Percentiles rank a stretch among this genome's conserved stretches.
These are phyloP conservation scores for Kodamaea sagamina DNA, from an alignment of 805 yeast species.

Conservation along the genomic window DNA sequence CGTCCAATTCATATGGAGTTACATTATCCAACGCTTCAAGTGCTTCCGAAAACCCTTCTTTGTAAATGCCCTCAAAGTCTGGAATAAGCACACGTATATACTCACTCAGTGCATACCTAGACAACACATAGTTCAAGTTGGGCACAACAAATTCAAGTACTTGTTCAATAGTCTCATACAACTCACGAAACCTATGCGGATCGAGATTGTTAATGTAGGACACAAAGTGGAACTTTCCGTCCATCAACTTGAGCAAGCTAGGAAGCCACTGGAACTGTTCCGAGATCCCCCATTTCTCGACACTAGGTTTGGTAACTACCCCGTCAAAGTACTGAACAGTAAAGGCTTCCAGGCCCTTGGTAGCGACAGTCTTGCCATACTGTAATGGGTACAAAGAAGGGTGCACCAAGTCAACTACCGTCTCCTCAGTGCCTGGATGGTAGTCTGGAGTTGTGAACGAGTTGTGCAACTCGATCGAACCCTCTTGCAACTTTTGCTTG, in stretches of 20 bases:
- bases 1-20: background rate
- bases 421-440: slow-evolving; percentile 16
- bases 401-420: slow-evolving; percentile 22
- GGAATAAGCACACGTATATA: slow-evolving; percentile 4
- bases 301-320: background rate
- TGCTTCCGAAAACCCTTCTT: background rate
- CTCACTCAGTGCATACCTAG: slow-evolving; percentile 24
- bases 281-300: slow-evolving; percentile 13
- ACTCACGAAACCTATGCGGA: slow-evolving; percentile 25
- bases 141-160: slow-evolving; percentile 33
- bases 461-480: slow-evolving; percentile 5
- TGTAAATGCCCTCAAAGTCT: background rate
- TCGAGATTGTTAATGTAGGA: slow-evolving; percentile 47
- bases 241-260: slow-evolving; percentile 9
- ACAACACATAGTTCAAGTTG: slow-evolving; percentile 31
- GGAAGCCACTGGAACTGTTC: slow-evolving; percentile 19
- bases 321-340: slow-evolving; percentile 7
- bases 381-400: slow-evolving; percentile 22
- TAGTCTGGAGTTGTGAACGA: slow-evolving; percentile 12
- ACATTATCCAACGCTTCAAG: background rate
- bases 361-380: slow-evolving; percentile 13
- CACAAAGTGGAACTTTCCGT: slow-evolving; percentile 20
- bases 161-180: slow-evolving; percentile 31
- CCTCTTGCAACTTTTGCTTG: background rate
- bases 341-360: slow-evolving; percentile 3